Conservation (phyloP, 148 eudicot genomes). For the Dianthus caryophyllus region DNA sequence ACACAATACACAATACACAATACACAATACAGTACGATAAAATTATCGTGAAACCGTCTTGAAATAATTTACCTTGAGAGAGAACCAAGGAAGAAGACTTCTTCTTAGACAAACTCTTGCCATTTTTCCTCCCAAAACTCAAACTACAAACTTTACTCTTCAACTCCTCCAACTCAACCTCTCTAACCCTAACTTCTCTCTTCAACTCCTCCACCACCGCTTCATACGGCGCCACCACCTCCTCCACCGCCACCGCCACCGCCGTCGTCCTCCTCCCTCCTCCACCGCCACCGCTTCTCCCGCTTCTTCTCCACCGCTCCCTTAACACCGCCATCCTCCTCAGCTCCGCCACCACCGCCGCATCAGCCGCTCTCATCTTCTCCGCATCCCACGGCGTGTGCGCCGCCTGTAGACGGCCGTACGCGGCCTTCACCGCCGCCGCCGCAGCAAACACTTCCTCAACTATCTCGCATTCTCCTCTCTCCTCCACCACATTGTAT, state of each 20-base stretch:
- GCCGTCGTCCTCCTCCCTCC: constrained; percentile 26
- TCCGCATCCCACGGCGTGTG: constrained; percentile 91
- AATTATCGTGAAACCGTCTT: too few relatives aligned
- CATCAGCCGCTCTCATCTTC: constrained; percentile 72
- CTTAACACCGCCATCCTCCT: constrained; percentile 63
- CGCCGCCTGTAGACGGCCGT: constrained; percentile 66
- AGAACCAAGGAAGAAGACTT: constrained; percentile 7
- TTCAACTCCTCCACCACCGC: constrained; percentile 78
- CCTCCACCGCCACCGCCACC: constrained; percentile 46
- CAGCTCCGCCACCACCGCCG: constrained; percentile 81
- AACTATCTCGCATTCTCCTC: constrained; percentile 36
- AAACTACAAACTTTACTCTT: constrained; percentile 50
- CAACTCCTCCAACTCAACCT: constrained; percentile 60
- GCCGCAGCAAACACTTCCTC: constrained; percentile 71
- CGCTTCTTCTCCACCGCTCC: constrained; percentile 41
- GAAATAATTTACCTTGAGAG: constrained; percentile 19
- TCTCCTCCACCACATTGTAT: constrained; percentile 2
- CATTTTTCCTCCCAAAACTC: constrained; percentile 38
- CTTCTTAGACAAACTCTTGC: constrained; percentile 51
- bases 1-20: neutral
- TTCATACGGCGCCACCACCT: constrained; percentile 93
- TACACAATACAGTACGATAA: too few relatives aligned
- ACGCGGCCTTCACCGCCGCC: constrained; percentile 67
- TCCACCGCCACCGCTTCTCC: constrained; percentile 28
- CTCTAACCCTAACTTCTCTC: constrained; percentile 66